These are phyloP conservation scores for Sisymbrium irio DNA, from an alignment of 345 rosid genomes.

Conservation along the genomic window DNA sequence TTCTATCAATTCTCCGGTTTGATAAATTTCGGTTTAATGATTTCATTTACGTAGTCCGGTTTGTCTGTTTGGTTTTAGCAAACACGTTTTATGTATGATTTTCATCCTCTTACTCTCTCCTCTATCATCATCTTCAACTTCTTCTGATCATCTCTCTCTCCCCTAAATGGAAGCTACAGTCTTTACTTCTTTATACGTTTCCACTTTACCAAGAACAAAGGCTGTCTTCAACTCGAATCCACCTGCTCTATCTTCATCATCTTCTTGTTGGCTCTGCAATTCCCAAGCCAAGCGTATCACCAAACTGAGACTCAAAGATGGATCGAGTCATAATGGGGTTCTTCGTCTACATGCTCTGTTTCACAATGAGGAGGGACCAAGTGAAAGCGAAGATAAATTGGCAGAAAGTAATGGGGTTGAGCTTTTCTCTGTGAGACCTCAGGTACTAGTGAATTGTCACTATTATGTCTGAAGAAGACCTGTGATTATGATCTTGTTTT, in stretches of 20 bases:
- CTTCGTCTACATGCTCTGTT: slow-evolving; percentile 45
- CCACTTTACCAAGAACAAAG: slow-evolving; percentile 42
- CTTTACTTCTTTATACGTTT: slow-evolving; percentile 37
- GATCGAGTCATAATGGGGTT: slow-evolving; percentile 29
- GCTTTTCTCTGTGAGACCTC: slow-evolving; percentile 41
- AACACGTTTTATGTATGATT: too few species aligned
- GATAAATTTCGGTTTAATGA: too few species aligned
- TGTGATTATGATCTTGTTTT: neutral
- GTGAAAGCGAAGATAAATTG: slow-evolving; percentile 41
- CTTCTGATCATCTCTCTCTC: neutral
- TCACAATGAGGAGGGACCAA: slow-evolving; percentile 43
- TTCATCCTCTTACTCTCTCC: too few species aligned
- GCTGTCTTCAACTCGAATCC: slow-evolving; percentile 28
- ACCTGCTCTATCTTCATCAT: slow-evolving; percentile 33
- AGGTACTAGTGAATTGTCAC: too few species aligned
- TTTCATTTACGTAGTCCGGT: too few species aligned
- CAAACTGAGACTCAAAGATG: slow-evolving; percentile 42
- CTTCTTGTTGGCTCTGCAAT: slow-evolving; percentile 35
- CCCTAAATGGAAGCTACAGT: slow-evolving; percentile 51
- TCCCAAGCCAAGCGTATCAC: slow-evolving; percentile 34
- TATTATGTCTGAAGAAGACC: too few species aligned
- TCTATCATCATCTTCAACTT: too few species aligned
- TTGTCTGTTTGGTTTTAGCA: too few species aligned
- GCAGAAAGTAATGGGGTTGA: slow-evolving; percentile 33
- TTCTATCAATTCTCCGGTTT: too few species aligned